A percentile compares a stretch with the other conserved stretches of the same genome.
These are phyloP conservation scores for Graphium sp. DNA, from an alignment of 2,329 filamentous ascomycete genomes.

Conservation along the genomic window DNA sequence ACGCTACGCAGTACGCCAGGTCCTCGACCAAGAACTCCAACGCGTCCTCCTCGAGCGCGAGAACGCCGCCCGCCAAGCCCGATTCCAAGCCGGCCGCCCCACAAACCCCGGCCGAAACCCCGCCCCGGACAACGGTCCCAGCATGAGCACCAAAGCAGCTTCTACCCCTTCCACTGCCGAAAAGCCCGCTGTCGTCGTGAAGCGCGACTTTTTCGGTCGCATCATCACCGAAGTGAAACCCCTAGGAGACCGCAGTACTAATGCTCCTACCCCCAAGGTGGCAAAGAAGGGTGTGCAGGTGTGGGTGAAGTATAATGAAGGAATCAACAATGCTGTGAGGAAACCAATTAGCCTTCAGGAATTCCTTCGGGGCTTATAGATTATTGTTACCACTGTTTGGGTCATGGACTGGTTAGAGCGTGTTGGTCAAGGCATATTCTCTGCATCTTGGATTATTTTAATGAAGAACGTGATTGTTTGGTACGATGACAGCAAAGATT, in stretches of 20 bases:
- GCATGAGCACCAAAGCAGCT: conserved; percentile 3
- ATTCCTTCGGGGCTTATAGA: conserved; percentile 49
- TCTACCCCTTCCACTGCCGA: conserved; percentile 17
- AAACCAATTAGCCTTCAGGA: conserved; percentile 74
- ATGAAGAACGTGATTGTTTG: not conserved
- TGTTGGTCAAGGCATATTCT: not conserved
- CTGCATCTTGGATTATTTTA: not conserved
- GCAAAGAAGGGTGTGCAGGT: conserved; percentile 30
- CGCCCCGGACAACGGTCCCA: no score
- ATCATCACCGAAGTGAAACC: conserved; percentile 31
- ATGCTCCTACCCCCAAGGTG: conserved; percentile 9
- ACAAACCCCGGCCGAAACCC: conserved; percentile 7
- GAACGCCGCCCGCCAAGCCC: conserved; percentile 46
- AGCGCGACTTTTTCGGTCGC: conserved; percentile 76
- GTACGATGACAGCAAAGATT: not conserved
- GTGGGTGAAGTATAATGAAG: conserved; percentile 84
- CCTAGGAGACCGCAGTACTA: conserved; percentile 22
- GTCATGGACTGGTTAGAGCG: not conserved
- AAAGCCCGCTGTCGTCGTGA: conserved; percentile 27
- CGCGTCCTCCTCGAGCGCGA: conserved; percentile 54
- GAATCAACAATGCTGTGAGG: conserved; percentile 78
- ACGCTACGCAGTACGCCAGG: conserved; percentile 84
- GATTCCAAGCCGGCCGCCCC: conserved; percentile 36
- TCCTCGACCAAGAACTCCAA: conserved; percentile 77
- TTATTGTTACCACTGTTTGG: not conserved